phyloP scores from a whole-genome alignment of 164 flowering plant species.

The Magnolia changhungtana region DNA sequence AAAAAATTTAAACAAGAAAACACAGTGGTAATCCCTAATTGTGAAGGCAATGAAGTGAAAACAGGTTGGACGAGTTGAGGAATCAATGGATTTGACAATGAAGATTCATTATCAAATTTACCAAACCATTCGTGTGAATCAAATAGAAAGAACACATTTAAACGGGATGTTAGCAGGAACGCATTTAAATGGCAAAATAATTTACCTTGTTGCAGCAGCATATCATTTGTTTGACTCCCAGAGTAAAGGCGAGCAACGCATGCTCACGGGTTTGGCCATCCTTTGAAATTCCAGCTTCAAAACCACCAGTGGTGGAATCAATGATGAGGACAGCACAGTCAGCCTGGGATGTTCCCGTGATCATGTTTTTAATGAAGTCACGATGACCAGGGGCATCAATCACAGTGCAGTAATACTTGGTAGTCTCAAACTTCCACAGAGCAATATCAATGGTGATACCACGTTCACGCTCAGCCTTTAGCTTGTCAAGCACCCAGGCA shows the following conservation, averaged over 20 bases:
- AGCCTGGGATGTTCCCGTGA: conserved; percentile 20
- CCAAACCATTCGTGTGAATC: too few species aligned
- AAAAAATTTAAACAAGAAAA: too few species aligned
- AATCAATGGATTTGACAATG: too few species aligned
- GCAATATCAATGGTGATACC: conserved; percentile 20
- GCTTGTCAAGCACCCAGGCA: conserved; percentile 19
- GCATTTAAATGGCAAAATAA: neutral
- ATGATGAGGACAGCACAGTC: conserved; percentile 18
- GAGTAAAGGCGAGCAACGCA: conserved; percentile 17
- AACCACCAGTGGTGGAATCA: conserved; percentile 18
- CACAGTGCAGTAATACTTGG: conserved; percentile 31
- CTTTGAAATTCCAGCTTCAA: conserved; percentile 16
- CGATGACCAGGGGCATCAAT: conserved; percentile 32
- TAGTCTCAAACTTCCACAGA: conserved; percentile 42
- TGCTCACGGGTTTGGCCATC: conserved; percentile 20
- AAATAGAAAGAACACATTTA: too few species aligned
- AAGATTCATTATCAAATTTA: too few species aligned
- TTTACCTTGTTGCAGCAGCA: conserved; percentile 17
- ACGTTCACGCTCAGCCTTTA: conserved; percentile 19
- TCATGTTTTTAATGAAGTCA: conserved; percentile 30
- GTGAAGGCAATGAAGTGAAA: too few species aligned
- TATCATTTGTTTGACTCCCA: conserved; percentile 15
- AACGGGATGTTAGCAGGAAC: neutral
- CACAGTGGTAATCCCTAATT: too few species aligned
- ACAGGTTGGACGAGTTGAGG: too few species aligned